Evolutionary conservation across 2,329 filamentous ascomycete species (phyloP), one percentile per base, ranked within the genome.

Genomic region (Aspergillus tubingensis): DNA sequence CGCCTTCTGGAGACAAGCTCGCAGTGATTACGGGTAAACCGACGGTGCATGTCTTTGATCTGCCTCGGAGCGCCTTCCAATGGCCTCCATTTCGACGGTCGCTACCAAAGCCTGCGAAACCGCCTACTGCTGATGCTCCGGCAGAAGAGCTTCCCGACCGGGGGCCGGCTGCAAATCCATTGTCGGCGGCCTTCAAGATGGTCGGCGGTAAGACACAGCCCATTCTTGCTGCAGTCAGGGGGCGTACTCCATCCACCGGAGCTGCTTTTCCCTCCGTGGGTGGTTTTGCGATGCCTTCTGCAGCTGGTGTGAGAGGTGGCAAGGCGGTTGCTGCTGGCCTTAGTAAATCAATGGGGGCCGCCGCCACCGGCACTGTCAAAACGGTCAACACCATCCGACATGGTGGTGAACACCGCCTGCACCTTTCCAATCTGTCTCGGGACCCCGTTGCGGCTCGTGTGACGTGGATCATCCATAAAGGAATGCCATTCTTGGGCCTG

Each of bases 1-100:
- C 86, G 57, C 91, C 91, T 3, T 88, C 88, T 58, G 91, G 91
- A 21, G 91, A 96, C 72, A 88, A 91, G 60, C 80, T 96, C 41
- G 94, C 93, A 1, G 88, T 99, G 78, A 87, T 97, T 25, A 98
- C 95, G 0, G 92, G 96, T 70, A 91, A 93, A 67, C 92, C 94
- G n/a, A 99, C 95, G 8, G 88, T 97, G 10, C 95, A 99, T 77
- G 85, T 98, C 47, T 88, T 96, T 65, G 91, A 96, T 66, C 86
- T 98, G 76, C 92, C 92, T 8, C 83, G 86, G 49, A 90, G 87
- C 64, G 91, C 91, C 4, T 94, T 93, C 68, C 87, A 90, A 66
- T 96, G 93, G 93, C 93, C 93, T 43, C 91, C 92, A 23, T 88
- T 79, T 62, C 77, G 79, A 21, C 76, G 77, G 51, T 70, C 87